phyloP scores from a whole-genome alignment of 148 eudicot species.

The Chenopodium berlandieri region DNA sequence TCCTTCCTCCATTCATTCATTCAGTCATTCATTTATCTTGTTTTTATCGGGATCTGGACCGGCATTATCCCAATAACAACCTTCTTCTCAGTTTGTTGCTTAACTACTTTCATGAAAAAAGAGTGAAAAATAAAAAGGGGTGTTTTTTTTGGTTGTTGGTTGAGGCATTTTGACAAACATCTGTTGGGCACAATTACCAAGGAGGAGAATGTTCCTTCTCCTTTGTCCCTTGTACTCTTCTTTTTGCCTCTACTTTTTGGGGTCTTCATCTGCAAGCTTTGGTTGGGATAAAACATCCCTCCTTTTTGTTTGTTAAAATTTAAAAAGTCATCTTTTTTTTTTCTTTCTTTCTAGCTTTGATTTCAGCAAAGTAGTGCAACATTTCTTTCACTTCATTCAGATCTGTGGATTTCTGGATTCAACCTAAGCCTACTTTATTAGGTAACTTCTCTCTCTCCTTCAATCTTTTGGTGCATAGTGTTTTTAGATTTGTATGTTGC shows the following conservation, averaged over 20 bases:
- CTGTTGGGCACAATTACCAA: slow-evolving; percentile 29
- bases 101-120: background rate
- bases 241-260: slow-evolving; percentile 22
- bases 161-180: slow-evolving; percentile 22
- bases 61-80: slow-evolving; percentile 5
- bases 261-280: slow-evolving; percentile 24
- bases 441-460: slow-evolving; percentile 17
- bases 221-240: slow-evolving; percentile 2
- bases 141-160: background rate
- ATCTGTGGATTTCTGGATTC: slow-evolving; percentile 18
- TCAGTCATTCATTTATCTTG: background rate
- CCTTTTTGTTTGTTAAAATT: slow-evolving; percentile 19
- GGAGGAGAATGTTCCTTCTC: slow-evolving; percentile 23
- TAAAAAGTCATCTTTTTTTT: too few species aligned
- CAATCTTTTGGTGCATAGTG: background rate
- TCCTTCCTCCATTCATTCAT: slow-evolving; percentile 1
- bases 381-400: slow-evolving; percentile 12
- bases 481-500: background rate
- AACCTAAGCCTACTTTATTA: slow-evolving; percentile 6
- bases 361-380: background rate
- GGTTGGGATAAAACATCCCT: background rate
- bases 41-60: slow-evolving; percentile 22
- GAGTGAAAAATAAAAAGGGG: too few species aligned
- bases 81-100: background rate
- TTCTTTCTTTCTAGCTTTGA: background rate